Evolutionary conservation across 257 asterid species (phyloP).

Genomic region (Salvia hispanica): DNA sequence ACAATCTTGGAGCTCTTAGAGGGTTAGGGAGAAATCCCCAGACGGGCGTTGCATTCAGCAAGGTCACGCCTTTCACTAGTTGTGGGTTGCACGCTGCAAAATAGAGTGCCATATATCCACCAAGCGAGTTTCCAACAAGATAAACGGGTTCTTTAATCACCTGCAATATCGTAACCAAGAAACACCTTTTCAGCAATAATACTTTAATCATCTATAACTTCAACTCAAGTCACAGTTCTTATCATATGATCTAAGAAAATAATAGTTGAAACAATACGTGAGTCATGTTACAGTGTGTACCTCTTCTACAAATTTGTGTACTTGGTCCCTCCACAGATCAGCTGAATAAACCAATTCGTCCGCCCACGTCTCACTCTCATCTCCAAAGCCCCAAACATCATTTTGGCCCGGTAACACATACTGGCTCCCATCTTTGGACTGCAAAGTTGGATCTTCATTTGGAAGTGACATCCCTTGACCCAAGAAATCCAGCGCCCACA

Average conservation of each 20-base stretch:
- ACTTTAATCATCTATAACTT: neutral
- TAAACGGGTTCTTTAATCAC: slow-evolving; percentile 89
- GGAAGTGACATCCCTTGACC: slow-evolving; percentile 96
- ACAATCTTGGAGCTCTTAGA: slow-evolving; percentile 67
- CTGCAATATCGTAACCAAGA: slow-evolving; percentile 44
- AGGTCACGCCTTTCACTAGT: slow-evolving; percentile 84
- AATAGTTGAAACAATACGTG: neutral
- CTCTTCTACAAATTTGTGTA: slow-evolving; percentile 75
- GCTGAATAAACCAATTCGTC: slow-evolving; percentile 75
- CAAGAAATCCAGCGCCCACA: slow-evolving; percentile 79
- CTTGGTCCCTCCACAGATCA: slow-evolving; percentile 93
- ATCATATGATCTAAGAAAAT: neutral
- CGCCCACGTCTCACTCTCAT: slow-evolving; percentile 86
- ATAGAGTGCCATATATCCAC: slow-evolving; percentile 88
- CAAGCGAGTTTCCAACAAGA: slow-evolving; percentile 92
- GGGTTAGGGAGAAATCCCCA: slow-evolving; percentile 97
- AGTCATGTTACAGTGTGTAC: slow-evolving; percentile 41
- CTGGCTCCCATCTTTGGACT: slow-evolving; percentile 33
- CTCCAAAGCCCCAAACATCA: slow-evolving; percentile 84
- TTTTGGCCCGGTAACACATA: slow-evolving; percentile 41
- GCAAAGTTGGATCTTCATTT: slow-evolving; percentile 70
- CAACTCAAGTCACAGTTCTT: neutral
- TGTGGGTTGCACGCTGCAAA: slow-evolving; percentile 82
- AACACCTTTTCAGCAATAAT: slow-evolving; percentile 2
- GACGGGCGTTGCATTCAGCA: slow-evolving; percentile 92